Base-by-base conservation (phyloP, 2,329 filamentous ascomycete species). In the Ophiostoma himal-ulmi region DNA sequence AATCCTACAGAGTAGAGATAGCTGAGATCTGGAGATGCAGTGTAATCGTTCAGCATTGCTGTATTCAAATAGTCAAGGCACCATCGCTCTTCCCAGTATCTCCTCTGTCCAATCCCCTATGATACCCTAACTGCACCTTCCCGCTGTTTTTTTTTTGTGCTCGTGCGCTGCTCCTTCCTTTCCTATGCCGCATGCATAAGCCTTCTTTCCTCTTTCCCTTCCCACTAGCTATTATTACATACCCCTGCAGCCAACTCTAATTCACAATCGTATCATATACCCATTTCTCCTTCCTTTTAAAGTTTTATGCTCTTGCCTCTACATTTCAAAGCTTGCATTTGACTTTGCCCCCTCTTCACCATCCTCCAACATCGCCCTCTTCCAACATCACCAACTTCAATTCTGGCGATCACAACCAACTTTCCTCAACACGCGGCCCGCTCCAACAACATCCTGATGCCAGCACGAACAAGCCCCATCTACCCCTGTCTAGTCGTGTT, bases 101-200 rank as follows among this genome's bases (percentile, higher is more conserved):
- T 48, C 20, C 44, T 48, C 44, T n/a, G 44, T 7, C 44, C 44
- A 48, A 20, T 48, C 44, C 44, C 44, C 44, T 26, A 14, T 62
- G 57, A 17, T 14, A 62, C 26, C 26, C 57, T 62, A 26, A 17
- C 26, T 34, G 57, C 57, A 36, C 57, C 57, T 62, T 62, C 57
- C 57, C 57, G 57, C 22, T 62, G 26, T 26, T 30, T 26, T 62
- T 62, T 34, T 6, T 62, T 26, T 34, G 26, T 22, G 57, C 11
- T 68, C 22, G 62, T 17, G 39, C 54, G 69, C 62, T 70, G 69
- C 69, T 67, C 34, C 62, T 65, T 62, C 57, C 57, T 62, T 6
- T 13, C 52, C 22, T 26, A 57, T 57, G 52, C 8, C 22, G 52
- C 17, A 57, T 57, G 52, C 52, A 57, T 57, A 14, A 57, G 52